Evolutionary conservation across 2,329 filamentous ascomycete species (phyloP).

Genomic region (Phyllosticta citrichinensis): DNA sequence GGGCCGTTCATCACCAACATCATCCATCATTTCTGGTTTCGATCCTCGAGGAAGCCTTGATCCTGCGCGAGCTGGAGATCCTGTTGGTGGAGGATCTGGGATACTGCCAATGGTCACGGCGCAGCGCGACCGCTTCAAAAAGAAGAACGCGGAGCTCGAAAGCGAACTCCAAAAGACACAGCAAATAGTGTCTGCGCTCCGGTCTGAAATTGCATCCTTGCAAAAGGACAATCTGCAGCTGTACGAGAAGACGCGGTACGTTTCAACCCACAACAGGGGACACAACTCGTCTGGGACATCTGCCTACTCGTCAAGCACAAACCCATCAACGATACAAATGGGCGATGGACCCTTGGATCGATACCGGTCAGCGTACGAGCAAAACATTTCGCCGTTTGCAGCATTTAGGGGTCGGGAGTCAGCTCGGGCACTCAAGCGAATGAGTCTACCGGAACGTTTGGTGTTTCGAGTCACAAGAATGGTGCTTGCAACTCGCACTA

Average conservation of each 20-base stretch:
- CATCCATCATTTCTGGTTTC: conserved; percentile 97
- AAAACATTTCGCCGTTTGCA: conserved; percentile 89
- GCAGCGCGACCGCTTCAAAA: conserved; percentile 95
- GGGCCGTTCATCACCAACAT: conserved; percentile 77
- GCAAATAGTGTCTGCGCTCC: conserved; percentile 69
- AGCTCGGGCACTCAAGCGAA: conserved; percentile 78
- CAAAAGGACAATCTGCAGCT: conserved; percentile 94
- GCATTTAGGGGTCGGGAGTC: conserved; percentile 92
- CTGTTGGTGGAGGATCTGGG: conserved; percentile 66
- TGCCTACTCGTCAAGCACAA: conserved; percentile 53
- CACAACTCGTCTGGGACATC: conserved; percentile 51
- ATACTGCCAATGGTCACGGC: conserved; percentile 98
- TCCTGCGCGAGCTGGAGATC: conserved; percentile 57
- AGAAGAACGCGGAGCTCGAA: conserved; percentile 85
- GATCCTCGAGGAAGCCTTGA: conserved; percentile 45
- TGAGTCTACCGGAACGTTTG: conserved; percentile 82
- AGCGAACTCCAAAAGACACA: conserved; percentile 80
- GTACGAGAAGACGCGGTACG: conserved; percentile 95
- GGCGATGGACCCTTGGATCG: conserved; percentile 59
- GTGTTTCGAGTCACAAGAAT: conserved; percentile 87
- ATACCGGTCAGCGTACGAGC: conserved; percentile 88
- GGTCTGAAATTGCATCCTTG: conserved; percentile 81
- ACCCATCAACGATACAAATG: conserved; percentile 59
- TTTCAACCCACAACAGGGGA: conserved; percentile 80
- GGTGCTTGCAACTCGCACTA: conserved; percentile 80